A percentile compares a stretch with the other conserved stretches of the same genome.
phyloP scores from a whole-genome alignment of 2,329 filamentous ascomycete genomes.

The Gnomoniopsis sp. region DNA sequence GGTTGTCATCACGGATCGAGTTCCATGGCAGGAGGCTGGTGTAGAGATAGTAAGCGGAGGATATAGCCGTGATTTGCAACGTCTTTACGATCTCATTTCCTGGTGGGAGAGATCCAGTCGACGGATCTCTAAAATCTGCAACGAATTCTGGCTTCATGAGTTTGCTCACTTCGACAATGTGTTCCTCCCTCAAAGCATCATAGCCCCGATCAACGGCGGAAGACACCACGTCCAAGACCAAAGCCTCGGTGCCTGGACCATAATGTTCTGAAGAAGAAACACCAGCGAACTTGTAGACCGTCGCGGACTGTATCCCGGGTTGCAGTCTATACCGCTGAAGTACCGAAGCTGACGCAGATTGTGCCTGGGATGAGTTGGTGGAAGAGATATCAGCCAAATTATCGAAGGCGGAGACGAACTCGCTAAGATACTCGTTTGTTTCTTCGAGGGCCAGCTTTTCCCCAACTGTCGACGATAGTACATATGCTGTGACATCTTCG shows the following conservation, averaged over 20 bases:
- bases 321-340: conserved; percentile 4
- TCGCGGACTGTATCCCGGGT: conserved; percentile 5
- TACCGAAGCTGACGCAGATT: neutral
- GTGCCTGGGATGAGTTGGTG: neutral
- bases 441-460: neutral
- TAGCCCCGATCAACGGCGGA: conserved; percentile 7
- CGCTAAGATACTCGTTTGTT: conserved; percentile 2
- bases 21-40: conserved; percentile 11
- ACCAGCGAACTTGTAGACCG: conserved; percentile 13
- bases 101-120: conserved; percentile 7
- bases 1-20: conserved; percentile 6
- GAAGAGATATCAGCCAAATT: neutral
- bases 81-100: conserved; percentile 5
- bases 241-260: conserved; percentile 4
- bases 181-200: neutral
- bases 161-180: conserved; percentile 4
- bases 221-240: neutral
- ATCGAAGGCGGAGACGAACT: neutral
- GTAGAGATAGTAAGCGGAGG: conserved; percentile 16
- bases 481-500: conserved; percentile 3
- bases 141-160: conserved; percentile 14
- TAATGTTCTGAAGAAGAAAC: conserved; percentile 15
- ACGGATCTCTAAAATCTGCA: conserved; percentile 15
- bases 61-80: conserved; percentile 14
- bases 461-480: conserved; percentile 4